Base-by-base conservation (phyloP, 2,329 filamentous ascomycete genomes). In the Talaromyces sp. region DNA sequence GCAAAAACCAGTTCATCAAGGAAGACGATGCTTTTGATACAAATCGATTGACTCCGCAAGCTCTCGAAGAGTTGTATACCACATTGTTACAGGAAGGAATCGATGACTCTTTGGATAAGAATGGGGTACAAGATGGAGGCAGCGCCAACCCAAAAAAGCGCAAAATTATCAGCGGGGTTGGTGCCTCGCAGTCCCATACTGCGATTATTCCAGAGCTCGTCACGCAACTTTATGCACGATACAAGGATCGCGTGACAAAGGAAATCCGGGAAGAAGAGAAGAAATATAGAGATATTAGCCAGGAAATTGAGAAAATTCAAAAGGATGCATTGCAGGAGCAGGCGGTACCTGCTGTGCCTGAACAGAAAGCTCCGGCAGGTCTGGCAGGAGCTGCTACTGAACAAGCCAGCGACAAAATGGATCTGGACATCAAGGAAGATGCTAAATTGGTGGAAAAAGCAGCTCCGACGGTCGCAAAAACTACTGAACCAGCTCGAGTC, bases 11-110 rank as follows among this genome's bases (percentile, higher is more conserved):
- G 19, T 83, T 92, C 67, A 83, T 98, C 74, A 88, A 86, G 71
- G 84, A 88, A 72, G 88, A 88, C 77, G 82, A 83, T 52, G 84
- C 84, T 39, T 97, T 90, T 80, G 90, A 97, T 82, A 83, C 86
- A 70, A 81, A 83, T 71, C 87, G 93, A 67, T 80, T 98, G 75
- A 90, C 83, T 57, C 87, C 93, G 8, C 90, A 93, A 77, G 87
- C 92, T 50, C 82, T 98, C 70, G 88, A 91, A 77, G 86, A 90
- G 73, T 84, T 95, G 61, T 97, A 96, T 76, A 80, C 93, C 69
- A 84, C 87, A 65, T 80, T 96, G 65, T 78, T 97, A 74, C 86
- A 87, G 69, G 90, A 96, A 70, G 92, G 95, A 76, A 85, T 89
- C 67, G 76, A 77, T 22, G 82, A 77, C 70, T 58, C 75, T 69